Evolutionary conservation across 495 filamentous ascomycete genomes (phyloP), one percentile per base, ranked within the genome.

Genomic region (Podospora sp.): DNA sequence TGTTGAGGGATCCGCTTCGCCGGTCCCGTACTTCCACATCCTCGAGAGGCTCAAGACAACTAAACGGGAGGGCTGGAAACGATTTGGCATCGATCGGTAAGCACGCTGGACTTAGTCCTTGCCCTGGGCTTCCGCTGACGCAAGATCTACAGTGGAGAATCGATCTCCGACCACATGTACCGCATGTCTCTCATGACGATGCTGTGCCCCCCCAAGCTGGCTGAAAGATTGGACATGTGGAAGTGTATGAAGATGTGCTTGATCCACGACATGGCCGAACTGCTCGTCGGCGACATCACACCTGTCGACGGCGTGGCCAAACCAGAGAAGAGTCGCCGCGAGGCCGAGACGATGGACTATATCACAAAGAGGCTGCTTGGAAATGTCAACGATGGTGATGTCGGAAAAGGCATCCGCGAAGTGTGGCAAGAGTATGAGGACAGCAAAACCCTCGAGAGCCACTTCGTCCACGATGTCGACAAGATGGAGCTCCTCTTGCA

Each of bases 101-200:
- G 60, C 16, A 46, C 5, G 9, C 40, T 46, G 9, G 12, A 14
- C 11, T 46, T 14, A 12, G 2, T 12, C 40, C 40, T 46, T 14
- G 9, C 40, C 40, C 40, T 6, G 16, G 12, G 40, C 40, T 46
- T 46, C 14, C 11, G 12, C 40, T 46, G 14, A 46, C 12, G 12
- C 9, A 6, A 14, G 12, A 4, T 18, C 2, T 2, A 46, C 14
- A 80, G 78, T 24, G 83, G 83, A 67, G 95, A 99, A 79, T 95
- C 91, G 0, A 97, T 99, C 77, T 86, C 92, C 26, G 95, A 99
- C 79, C 95, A 99, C 83, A 99, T 99, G 95, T 98, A 99, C 79
- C 92, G 95, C 74, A 99, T 99, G 95, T 92, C 94, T 58, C 87
- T 99, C 73, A 92, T 98, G 80, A 92, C 91, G 36, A 91, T 99